Conservation (phyloP, 2,329 filamentous ascomycete genomes). For the Chaetomium globosum region DNA sequence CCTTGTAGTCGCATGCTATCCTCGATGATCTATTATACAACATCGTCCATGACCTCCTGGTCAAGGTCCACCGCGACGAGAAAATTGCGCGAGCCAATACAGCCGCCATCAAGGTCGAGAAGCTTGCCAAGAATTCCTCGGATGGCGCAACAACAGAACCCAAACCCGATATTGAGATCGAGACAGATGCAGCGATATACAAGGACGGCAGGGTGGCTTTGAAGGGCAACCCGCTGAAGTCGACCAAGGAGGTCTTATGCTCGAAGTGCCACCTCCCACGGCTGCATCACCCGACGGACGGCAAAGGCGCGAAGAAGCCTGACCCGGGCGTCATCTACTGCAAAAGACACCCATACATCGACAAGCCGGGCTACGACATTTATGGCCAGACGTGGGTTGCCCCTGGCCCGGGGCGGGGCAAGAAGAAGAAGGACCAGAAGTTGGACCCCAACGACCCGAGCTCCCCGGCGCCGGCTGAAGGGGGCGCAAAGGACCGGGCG, state of each 20-base stretch:
- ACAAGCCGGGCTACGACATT: conserved; percentile 75
- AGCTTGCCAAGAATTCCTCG: conserved; percentile 59
- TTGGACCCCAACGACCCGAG: conserved; percentile 50
- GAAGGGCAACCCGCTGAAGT: conserved; percentile 72
- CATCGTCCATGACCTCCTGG: conserved; percentile 72
- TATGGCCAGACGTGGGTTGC: conserved; percentile 81
- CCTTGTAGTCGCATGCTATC: conserved; percentile 60
- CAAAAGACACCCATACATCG: conserved; percentile 76
- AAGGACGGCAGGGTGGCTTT: conserved; percentile 69
- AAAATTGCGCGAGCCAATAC: conserved; percentile 71
- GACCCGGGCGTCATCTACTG: conserved; percentile 73
- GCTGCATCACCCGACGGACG: conserved; percentile 71
- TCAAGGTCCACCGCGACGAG: conserved; percentile 76
- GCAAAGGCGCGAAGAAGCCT: conserved; percentile 66
- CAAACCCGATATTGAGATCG: conserved; percentile 59
- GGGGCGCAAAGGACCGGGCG: conserved; percentile 56
- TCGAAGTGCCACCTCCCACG: conserved; percentile 74
- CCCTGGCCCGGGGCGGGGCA: conserved; percentile 69
- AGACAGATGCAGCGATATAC: conserved; percentile 70
- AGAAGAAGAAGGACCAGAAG: conserved; percentile 77
- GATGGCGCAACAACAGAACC: conserved; percentile 57
- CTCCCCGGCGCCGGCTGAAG: conserved; percentile 40
- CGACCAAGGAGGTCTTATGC: conserved; percentile 71
- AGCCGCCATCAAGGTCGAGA: conserved; percentile 66
- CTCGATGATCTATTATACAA: conserved; percentile 77